Evolutionary conservation across 441 rosid genomes (phyloP).

Genomic region (Populus trichocarpa): DNA sequence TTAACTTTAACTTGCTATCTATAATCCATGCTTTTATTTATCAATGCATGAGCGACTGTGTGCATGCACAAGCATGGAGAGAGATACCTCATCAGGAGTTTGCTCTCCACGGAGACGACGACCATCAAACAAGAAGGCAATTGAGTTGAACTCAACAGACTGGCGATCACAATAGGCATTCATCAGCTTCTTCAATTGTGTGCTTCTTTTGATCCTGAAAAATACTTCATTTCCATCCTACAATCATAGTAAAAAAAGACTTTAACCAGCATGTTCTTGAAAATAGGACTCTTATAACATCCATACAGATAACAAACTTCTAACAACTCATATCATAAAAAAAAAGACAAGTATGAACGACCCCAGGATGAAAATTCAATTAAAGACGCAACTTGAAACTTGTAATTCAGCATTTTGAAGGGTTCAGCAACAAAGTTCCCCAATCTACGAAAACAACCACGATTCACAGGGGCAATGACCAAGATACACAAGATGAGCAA

Average conservation of each 20-base stretch:
- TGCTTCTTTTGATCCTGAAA: constrained; percentile 59
- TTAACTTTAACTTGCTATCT: not conserved
- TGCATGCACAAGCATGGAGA: not conserved
- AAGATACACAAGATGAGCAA: not conserved
- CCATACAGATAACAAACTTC: not conserved
- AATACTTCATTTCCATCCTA: constrained; percentile 66
- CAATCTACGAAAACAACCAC: not conserved
- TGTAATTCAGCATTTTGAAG: not conserved
- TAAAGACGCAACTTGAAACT: not conserved
- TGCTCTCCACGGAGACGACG: constrained; percentile 56
- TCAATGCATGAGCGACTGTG: not conserved
- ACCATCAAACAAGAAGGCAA: constrained; percentile 62
- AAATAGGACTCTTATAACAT: not conserved
- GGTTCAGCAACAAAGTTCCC: not conserved
- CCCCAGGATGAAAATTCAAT: not conserved
- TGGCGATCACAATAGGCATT: constrained; percentile 62
- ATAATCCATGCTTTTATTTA: not conserved
- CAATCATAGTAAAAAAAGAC: not conserved
- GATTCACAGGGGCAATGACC: not conserved
- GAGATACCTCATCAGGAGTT: constrained; percentile 57
- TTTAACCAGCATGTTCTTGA: not conserved
- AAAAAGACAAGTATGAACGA: not conserved
- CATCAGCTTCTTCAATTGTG: constrained; percentile 66
- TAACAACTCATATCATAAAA: not conserved
- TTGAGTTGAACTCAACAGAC: constrained; percentile 51